Base-by-base conservation (phyloP, 192 early-diverging fungal genomes). In the Gamsiella multidivaricata region DNA sequence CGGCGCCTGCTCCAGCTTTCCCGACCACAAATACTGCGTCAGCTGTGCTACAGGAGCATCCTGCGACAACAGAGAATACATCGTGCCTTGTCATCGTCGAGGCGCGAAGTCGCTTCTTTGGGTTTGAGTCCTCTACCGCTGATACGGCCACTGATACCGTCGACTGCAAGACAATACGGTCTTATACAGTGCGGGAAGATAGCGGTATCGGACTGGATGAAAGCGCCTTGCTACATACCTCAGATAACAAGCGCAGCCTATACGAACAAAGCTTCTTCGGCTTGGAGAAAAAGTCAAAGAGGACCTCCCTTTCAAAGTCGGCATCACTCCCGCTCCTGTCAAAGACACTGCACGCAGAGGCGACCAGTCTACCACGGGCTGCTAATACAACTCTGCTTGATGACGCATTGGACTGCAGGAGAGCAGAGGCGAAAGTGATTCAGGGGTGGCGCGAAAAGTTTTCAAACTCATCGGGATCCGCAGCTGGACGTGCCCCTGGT, bases 381-480 rank as follows among this genome's bases (percentile, higher is more conserved):
- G 7, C 22, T 15, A 20, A 46, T 9, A n/a, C 15, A 5, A 58
- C 45, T 18, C 5, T 18, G 10, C 45, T 18, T 6, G n/a, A 46
- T 5, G 37, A 39, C 37, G n/a, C 6, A 5, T 5, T 5, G n/a
- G 45, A 46, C 4, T 18, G 9, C 45, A n/a, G 45, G 12, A 61
- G 25, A 17, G 47, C 62, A 47, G 71, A 65, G 25, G 56, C 62
- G 4, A 65, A 65, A 31, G 71, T 75, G 14, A 64, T 75, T 39
- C 71, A 75, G 18, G 63, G 71, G 31, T 75, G 71, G 71, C 63
- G 63, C 3, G 63, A 75, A 29, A 75, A 75, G 28, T 75, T 75
- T 43, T 66, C 71, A 8, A 52, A 66, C n/a, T 50, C 52, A 15
- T 39, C 61, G 5, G 52, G 53, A 36, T 6, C 49, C 18, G 5